Evolutionary conservation across 768 basidiomycete species (phyloP), one percentile per base, ranked within the genome.

Genomic region (Suillus luteus): DNA sequence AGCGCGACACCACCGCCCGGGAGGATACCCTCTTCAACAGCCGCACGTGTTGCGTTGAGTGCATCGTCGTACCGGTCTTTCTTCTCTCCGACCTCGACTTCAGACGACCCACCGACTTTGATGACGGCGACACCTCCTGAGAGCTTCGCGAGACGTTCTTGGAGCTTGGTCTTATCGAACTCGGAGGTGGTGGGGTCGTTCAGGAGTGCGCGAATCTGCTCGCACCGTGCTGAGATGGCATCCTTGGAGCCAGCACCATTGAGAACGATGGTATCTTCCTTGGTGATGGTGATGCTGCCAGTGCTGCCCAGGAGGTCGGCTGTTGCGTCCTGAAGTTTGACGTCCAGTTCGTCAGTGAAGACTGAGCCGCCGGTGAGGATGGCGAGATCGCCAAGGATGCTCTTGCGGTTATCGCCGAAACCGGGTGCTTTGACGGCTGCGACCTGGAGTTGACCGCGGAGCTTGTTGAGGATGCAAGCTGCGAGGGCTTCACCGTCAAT

Each of bases 401-500:
- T 92, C 82, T 99, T 99, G 80, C 96, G 91, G 87, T 99, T 99
- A 81, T 99, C 96, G 71, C 96, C 96, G 76, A 99, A 99, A 59
- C 96, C 94, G 60, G 96, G 96, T 19, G 96, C 96, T 82, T 99
- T 98, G 80, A 99, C 87, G 55, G 95, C 96, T 57, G 81, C 89
- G 66, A 99, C 96, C 73, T 91, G 89, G 63, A 99, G 89, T 77
- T 98, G 96, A 40, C 96, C 96, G 68, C 96, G 93, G 66, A 99
- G 92, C 85, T 98, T 99, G 92, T 99, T 99, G 77, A 98, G 88
- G 72, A 99, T 96, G 75, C 94, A 96, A 24, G 96, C 96, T 59
- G 96, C 96, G 64, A 99, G 89, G 1, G 96, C 96, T 78, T 99
- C 96, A 59, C 96, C 96, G 71, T 99, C 96, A 65, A 99, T 80